A percentile compares a stretch with the other conserved stretches of the same genome.
phyloP scores from a whole-genome alignment of 495 filamentous ascomycete genomes.

The Astrocystis sublimbata region DNA sequence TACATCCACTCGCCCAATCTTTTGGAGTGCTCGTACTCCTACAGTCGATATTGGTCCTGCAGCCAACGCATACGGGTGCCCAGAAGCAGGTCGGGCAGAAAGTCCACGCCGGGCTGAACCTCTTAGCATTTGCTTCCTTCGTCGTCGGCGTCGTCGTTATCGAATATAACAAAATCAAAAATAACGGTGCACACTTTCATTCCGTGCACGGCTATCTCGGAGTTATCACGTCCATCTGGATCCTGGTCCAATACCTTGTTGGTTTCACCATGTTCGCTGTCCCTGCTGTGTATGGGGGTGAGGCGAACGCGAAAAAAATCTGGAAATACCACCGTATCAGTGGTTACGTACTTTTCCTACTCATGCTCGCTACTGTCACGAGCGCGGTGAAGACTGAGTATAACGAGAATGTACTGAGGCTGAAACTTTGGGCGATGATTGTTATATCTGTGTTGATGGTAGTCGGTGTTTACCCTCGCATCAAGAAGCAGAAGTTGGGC shows the following conservation, averaged over 20 bases:
- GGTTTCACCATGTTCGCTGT: conserved; percentile 78
- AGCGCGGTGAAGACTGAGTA: conserved; percentile 77
- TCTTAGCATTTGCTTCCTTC: conserved; percentile 61
- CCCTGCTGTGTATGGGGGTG: conserved; percentile 72
- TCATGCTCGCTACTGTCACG: conserved; percentile 71
- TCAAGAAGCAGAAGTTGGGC: conserved; percentile 83
- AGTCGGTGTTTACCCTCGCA: conserved; percentile 69
- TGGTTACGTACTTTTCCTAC: conserved; percentile 72
- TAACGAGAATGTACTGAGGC: conserved; percentile 58
- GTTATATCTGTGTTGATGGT: conserved; percentile 62
- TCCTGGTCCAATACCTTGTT: conserved; percentile 71
- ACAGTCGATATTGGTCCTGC: conserved; percentile 80
- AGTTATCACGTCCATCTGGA: conserved; percentile 67
- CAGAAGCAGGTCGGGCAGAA: conserved; percentile 74
- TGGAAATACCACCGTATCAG: conserved; percentile 85
- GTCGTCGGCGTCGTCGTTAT: conserved; percentile 71
- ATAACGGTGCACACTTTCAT: conserved; percentile 66
- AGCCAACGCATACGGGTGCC: conserved; percentile 74
- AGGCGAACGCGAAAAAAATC: conserved; percentile 72
- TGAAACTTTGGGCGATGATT: conserved; percentile 72
- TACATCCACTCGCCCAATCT: conserved; percentile 85
- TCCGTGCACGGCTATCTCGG: conserved; percentile 80
- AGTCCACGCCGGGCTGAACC: conserved; percentile 67
- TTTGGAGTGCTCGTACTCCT: conserved; percentile 70
- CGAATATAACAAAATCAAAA: conserved; percentile 74